Conservation (phyloP, 345 rosid genomes). For the Citrus unshiu region DNA sequence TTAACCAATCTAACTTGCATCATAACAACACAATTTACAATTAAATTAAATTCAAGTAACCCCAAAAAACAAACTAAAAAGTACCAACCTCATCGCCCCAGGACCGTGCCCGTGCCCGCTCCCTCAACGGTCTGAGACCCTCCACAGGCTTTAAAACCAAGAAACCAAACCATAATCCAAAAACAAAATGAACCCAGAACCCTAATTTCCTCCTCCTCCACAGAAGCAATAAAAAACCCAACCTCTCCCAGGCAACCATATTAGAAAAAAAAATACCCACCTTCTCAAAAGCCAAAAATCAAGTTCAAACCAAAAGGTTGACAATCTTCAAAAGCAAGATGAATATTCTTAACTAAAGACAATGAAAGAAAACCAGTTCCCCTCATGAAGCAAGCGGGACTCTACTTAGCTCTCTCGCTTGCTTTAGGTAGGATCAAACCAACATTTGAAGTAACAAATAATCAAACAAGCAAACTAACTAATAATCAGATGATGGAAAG, state of each 20-base stretch:
- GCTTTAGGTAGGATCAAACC: slow-evolving; percentile 79
- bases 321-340: neutral
- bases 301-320: slow-evolving; percentile 2
- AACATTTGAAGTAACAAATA: slow-evolving; percentile 33
- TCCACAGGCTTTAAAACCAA: slow-evolving; percentile 44
- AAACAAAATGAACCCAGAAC: slow-evolving; percentile 29
- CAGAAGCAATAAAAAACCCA: slow-evolving; percentile 23
- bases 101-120: slow-evolving; percentile 64
- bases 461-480: slow-evolving; percentile 10
- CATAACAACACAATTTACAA: slow-evolving; percentile 8
- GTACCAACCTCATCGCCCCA: slow-evolving; percentile 93
- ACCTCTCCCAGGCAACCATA: slow-evolving; percentile 37
- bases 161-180: slow-evolving; percentile 55
- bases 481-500: slow-evolving; percentile 46
- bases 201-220: slow-evolving; percentile 34
- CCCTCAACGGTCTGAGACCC: slow-evolving; percentile 81
- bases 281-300: slow-evolving; percentile 1
- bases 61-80: slow-evolving; percentile 1
- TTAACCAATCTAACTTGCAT: slow-evolving; percentile 11
- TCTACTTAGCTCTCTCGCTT: slow-evolving; percentile 22
- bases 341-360: slow-evolving; percentile 16
- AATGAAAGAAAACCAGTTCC: slow-evolving; percentile 20
- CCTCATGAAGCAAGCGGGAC: slow-evolving; percentile 24
- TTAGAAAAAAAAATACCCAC: slow-evolving; percentile 17
- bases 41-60: slow-evolving; percentile 4